Conservation (phyloP, 2,329 filamentous ascomycete genomes). For the Colletotrichum nymphaeae region DNA sequence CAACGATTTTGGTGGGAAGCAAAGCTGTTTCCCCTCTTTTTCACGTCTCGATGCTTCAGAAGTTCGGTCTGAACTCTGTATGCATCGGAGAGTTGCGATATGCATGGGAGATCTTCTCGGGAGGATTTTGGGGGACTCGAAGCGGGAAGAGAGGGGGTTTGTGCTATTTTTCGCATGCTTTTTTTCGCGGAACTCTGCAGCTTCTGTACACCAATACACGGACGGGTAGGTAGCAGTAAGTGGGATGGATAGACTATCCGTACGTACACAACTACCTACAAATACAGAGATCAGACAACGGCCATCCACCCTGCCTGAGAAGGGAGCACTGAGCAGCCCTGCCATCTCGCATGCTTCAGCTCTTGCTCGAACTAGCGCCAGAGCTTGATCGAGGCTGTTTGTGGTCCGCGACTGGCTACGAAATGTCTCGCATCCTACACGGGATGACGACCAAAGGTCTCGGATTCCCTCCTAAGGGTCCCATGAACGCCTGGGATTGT, state of each 20-base stretch:
- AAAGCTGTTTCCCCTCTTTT: background rate
- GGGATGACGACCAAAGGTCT: slow-evolving; percentile 23
- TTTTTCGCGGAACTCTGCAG: background rate
- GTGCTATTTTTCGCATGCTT: slow-evolving; percentile 24
- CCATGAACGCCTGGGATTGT: background rate
- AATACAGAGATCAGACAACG: background rate
- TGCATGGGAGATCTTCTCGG: background rate
- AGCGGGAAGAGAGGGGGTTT: slow-evolving; percentile 3
- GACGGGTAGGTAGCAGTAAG: background rate
- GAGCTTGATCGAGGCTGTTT: slow-evolving; percentile 3
- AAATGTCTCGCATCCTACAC: background rate
- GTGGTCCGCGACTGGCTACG: background rate
- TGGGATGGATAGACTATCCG: background rate
- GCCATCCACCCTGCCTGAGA: background rate
- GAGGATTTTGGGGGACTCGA: background rate
- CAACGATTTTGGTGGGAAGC: background rate
- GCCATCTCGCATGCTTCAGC: background rate
- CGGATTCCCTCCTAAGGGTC: background rate
- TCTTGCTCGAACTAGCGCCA: background rate
- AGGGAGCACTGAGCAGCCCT: background rate
- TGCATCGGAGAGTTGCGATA: background rate
- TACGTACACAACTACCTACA: too few species aligned
- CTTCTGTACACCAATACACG: background rate
- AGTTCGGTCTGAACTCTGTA: background rate
- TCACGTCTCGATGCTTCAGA: slow-evolving; percentile 2